phyloP scores from a whole-genome alignment of 2,329 filamentous ascomycete genomes.

The Verticillium nubilum region DNA sequence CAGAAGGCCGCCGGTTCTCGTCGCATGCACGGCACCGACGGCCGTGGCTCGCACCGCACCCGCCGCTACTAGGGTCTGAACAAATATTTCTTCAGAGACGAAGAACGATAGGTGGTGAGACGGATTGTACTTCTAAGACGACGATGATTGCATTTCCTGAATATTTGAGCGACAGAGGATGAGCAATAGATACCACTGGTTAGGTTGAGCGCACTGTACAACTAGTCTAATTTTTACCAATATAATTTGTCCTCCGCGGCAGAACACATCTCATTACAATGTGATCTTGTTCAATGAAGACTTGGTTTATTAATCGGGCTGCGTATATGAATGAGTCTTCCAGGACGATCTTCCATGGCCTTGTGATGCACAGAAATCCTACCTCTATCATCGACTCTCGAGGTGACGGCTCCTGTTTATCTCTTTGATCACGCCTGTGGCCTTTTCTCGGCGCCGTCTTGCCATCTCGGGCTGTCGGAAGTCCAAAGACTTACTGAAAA shows the following conservation, averaged over 20 bases:
- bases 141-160: not conserved
- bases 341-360: not conserved
- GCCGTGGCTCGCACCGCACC: slow-evolving; percentile 46
- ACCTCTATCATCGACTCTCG: no score
- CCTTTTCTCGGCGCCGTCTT: no score
- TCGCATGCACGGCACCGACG: slow-evolving; percentile 70
- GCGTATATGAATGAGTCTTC: not conserved
- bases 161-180: not conserved
- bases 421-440: no score
- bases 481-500: no score
- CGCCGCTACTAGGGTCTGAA: slow-evolving; percentile 12
- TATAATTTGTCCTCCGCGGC: no score
- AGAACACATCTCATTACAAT: no score
- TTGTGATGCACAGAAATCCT: not conserved
- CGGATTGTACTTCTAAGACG: not conserved
- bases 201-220: not conserved
- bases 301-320: not conserved
- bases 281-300: no score
- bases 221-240: no score
- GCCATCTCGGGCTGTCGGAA: no score
- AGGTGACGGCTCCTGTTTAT: no score
- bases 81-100: not conserved
- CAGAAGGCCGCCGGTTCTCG: slow-evolving; percentile 64
- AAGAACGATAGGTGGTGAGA: not conserved
- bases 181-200: not conserved